A percentile compares a stretch with the other conserved stretches of the same genome.
Conservation (phyloP, 192 early-diverging fungal genomes). For the Coemansia sp. region DNA sequence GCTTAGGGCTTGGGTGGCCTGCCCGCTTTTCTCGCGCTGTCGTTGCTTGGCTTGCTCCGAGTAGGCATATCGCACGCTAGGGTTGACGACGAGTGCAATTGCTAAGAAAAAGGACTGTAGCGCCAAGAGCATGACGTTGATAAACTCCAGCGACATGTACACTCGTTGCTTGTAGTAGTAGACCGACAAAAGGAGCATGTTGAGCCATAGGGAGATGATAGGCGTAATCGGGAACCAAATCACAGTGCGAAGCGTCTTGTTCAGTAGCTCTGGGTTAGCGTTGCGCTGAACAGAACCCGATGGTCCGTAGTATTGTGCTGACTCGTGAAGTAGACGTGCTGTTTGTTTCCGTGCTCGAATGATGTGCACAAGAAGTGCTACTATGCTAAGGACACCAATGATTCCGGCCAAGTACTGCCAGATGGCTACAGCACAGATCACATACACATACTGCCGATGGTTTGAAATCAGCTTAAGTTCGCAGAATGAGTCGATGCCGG, state of each 20-base stretch:
- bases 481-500: slow-evolving; percentile 12
- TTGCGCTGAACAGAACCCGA: background rate
- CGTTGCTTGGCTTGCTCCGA: background rate
- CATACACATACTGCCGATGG: slow-evolving; percentile 12
- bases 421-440: slow-evolving; percentile 1
- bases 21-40: background rate
- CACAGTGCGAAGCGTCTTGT: slow-evolving; percentile 22
- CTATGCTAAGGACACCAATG: slow-evolving; percentile 26
- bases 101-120: slow-evolving; percentile 34
- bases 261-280: slow-evolving; percentile 12
- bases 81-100: slow-evolving; percentile 36
- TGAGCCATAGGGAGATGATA: slow-evolving; percentile 40
- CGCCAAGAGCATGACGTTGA: slow-evolving; percentile 26
- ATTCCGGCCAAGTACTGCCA: slow-evolving; percentile 35
- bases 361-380: slow-evolving; percentile 11
- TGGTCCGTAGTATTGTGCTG: slow-evolving; percentile 8
- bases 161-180: slow-evolving; percentile 18
- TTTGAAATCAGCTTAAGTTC: background rate
- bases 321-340: background rate
- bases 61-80: slow-evolving; percentile 8
- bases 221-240: slow-evolving; percentile 48
- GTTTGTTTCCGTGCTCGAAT: slow-evolving; percentile 18
- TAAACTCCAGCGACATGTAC: slow-evolving; percentile 22
- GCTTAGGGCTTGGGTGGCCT: background rate
- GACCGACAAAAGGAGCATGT: slow-evolving; percentile 18